Evolutionary conservation across 2,329 filamentous ascomycete genomes (phyloP).

Genomic region (Aspergillus neotritici): DNA sequence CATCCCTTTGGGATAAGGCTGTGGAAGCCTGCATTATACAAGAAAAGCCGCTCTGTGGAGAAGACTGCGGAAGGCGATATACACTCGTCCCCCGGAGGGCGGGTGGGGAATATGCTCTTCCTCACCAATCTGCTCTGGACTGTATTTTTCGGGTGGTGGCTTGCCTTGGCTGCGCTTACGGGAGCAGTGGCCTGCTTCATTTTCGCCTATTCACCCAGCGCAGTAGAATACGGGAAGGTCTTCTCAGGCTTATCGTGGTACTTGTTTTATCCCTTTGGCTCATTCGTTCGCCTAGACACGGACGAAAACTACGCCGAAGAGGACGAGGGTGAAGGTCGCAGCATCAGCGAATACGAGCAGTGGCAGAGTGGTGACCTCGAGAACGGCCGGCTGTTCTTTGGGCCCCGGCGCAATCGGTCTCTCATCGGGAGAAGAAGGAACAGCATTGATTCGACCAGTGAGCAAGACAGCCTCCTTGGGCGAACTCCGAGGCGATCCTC

Average conservation of each 20-base stretch:
- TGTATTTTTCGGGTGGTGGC: slow-evolving; percentile 91
- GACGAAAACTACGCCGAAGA: slow-evolving; percentile 93
- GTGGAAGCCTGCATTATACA: slow-evolving; percentile 98
- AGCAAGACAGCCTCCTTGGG: slow-evolving; percentile 84
- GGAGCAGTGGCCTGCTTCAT: slow-evolving; percentile 74
- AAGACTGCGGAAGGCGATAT: slow-evolving; percentile 96
- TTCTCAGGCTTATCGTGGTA: slow-evolving; percentile 81
- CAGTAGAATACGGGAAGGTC: slow-evolving; percentile 76
- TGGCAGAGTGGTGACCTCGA: slow-evolving; percentile 98
- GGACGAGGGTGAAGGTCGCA: slow-evolving; percentile 90
- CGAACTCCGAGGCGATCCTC: slow-evolving; percentile 51
- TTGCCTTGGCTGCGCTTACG: slow-evolving; percentile 67
- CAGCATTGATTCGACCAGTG: slow-evolving; percentile 81
- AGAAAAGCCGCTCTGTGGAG: slow-evolving; percentile 93
- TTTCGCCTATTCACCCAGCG: slow-evolving; percentile 72
- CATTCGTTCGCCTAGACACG: slow-evolving; percentile 87
- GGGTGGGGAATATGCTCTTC: slow-evolving; percentile 76
- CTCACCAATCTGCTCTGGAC: slow-evolving; percentile 91
- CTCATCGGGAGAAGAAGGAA: slow-evolving; percentile 80
- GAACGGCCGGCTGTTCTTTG: slow-evolving; percentile 92
- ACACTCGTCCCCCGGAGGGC: slow-evolving; percentile 84
- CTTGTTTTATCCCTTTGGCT: slow-evolving; percentile 92
- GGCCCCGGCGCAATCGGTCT: slow-evolving; percentile 68
- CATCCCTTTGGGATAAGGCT: slow-evolving; percentile 98
- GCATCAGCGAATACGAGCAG: slow-evolving; percentile 97